phyloP scores from a whole-genome alignment of 129 eudicot genomes.

The Tagetes erecta region DNA sequence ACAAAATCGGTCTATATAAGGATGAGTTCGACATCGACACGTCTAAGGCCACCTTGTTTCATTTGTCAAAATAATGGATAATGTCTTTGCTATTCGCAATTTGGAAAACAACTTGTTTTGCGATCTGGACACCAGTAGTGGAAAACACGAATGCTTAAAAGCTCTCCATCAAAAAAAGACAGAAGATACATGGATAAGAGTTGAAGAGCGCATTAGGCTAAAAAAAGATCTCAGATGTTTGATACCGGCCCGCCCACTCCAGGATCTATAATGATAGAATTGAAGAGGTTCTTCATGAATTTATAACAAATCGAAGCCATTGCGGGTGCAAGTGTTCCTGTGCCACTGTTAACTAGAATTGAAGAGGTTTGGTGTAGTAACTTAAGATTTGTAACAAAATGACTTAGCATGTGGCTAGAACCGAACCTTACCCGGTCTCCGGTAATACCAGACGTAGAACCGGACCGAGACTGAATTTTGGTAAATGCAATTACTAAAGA shows the following conservation, averaged over 20 bases:
- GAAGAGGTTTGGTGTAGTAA: not conserved
- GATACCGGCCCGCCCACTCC: conserved; percentile 11
- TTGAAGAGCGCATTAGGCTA: not conserved
- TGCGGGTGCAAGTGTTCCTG: not conserved
- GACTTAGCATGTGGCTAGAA: no score
- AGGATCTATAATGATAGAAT: not conserved
- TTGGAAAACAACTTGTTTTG: conserved; percentile 9
- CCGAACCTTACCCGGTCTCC: no score
- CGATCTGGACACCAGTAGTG: not conserved
- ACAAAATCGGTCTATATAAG: no score
- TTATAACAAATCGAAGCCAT: not conserved
- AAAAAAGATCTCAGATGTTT: not conserved
- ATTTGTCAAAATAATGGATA: conserved; percentile 3
- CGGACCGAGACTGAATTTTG: no score
- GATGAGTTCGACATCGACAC: not conserved
- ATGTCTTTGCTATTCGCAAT: not conserved
- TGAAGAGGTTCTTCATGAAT: not conserved
- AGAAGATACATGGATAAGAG: not conserved
- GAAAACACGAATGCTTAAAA: not conserved
- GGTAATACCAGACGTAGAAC: no score
- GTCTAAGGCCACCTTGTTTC: conserved; percentile 13
- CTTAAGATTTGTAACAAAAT: no score
- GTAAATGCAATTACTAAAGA: no score
- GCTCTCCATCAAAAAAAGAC: not conserved
- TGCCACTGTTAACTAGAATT: not conserved